These are phyloP conservation scores for Sarocladiaceae sp. DNA, from an alignment of 2,329 filamentous ascomycete genomes.

Conservation along the genomic window DNA sequence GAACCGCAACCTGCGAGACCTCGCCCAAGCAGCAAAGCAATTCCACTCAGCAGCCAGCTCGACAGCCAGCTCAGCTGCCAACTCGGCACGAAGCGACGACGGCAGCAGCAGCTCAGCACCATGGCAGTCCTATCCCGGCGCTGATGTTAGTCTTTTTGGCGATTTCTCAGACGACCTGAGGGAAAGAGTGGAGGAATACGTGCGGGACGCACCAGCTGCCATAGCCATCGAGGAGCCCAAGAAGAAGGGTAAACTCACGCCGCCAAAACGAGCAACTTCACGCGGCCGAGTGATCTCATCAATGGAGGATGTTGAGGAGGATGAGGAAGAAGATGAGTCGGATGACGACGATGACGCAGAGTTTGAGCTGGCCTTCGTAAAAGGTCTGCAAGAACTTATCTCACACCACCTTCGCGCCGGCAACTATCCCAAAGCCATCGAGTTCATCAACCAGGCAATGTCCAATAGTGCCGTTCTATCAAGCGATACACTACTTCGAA, in stretches of 20 bases:
- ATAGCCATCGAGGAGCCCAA: background rate
- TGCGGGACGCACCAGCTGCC: background rate
- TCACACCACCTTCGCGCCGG: constrained; percentile 17
- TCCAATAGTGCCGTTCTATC: constrained; percentile 2
- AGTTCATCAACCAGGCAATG: constrained; percentile 17
- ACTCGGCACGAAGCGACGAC: constrained; percentile 12
- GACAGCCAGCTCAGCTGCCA: constrained; percentile 17
- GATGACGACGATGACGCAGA: constrained; percentile 12
- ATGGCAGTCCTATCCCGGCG: constrained; percentile 3
- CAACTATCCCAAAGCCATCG: constrained; percentile 17
- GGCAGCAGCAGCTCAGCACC: background rate
- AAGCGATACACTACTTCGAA: constrained; percentile 7
- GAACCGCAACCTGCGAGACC: constrained; percentile 15
- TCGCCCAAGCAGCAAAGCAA: constrained; percentile 17
- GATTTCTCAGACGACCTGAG: constrained; percentile 3
- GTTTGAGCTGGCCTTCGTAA: constrained; percentile 14
- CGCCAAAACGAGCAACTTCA: background rate
- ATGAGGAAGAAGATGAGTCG: background rate
- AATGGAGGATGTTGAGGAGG: background rate
- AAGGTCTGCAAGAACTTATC: constrained; percentile 18
- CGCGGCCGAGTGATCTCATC: background rate
- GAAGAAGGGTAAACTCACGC: background rate
- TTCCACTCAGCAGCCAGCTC: constrained; percentile 16
- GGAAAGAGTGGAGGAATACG: constrained; percentile 3
- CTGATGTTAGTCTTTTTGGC: background rate